Evolutionary conservation across 345 rosid species (phyloP).

Genomic region (Citrus medica): DNA sequence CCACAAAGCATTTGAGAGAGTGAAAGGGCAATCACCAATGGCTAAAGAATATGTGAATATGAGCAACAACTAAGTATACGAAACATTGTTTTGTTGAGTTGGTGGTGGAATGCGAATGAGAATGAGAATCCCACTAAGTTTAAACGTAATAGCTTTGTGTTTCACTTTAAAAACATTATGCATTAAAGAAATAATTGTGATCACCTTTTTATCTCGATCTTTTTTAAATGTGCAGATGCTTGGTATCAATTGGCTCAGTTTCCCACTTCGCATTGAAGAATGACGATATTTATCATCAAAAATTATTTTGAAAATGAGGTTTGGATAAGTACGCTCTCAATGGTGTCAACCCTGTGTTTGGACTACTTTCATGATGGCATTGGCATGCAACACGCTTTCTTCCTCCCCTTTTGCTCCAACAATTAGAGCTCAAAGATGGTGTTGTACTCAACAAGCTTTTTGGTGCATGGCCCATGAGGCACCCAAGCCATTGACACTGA

Average conservation of each 20-base stretch:
- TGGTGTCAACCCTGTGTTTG: background rate
- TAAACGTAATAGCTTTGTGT: conserved; percentile 15
- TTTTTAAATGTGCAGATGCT: conserved; percentile 3
- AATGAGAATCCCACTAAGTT: conserved; percentile 65
- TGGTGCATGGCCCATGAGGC: no score
- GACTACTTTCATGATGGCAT: background rate
- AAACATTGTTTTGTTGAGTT: background rate
- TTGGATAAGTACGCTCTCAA: background rate
- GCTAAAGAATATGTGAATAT: conserved; percentile 22
- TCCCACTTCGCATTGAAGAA: background rate
- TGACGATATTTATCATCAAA: background rate
- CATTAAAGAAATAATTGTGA: conserved; percentile 14
- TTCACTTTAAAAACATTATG: conserved; percentile 12
- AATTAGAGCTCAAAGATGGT: background rate
- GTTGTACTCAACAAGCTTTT: background rate
- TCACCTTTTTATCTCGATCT: conserved; percentile 11
- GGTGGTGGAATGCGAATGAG: conserved; percentile 31
- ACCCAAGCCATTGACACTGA: no score
- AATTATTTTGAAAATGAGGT: background rate
- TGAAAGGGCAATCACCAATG: conserved; percentile 6
- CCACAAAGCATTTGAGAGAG: conserved; percentile 44
- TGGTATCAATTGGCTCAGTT: background rate
- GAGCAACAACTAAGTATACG: conserved; percentile 14
- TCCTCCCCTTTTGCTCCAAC: background rate
- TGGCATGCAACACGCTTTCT: background rate